Evolutionary conservation across 208 protist genomes (phyloP).

Genomic region (Wallacemonas collosoma): DNA sequence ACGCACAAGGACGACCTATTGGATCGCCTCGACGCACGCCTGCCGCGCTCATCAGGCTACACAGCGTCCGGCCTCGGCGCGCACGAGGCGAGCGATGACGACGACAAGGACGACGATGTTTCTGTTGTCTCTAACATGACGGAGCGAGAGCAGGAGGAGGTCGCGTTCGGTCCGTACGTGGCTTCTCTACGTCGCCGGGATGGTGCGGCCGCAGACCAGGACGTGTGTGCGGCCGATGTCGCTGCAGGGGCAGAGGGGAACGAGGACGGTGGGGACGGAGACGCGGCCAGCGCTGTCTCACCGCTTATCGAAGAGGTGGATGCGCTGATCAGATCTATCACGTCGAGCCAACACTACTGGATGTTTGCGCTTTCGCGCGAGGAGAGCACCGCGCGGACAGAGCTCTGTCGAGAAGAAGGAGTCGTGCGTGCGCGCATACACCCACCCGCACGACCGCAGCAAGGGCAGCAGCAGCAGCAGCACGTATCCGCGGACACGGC

Average conservation of each 20-base stretch:
- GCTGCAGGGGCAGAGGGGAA: not conserved
- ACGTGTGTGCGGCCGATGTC: not conserved
- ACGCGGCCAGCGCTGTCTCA: not conserved
- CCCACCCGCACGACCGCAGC: not conserved
- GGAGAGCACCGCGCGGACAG: not conserved
- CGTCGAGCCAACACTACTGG: not conserved
- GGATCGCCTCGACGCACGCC: not conserved
- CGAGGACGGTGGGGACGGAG: not conserved
- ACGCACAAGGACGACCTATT: constrained; percentile 8
- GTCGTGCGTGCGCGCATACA: not conserved
- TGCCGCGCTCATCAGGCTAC: constrained; percentile 2
- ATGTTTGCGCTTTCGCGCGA: not conserved
- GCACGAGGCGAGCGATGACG: constrained; percentile 19
- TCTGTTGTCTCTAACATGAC: not conserved
- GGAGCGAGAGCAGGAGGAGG: constrained; percentile 16
- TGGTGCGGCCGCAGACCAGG: not conserved
- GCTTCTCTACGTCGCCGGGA: not conserved
- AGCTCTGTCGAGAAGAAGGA: not conserved
- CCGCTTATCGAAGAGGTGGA: not conserved
- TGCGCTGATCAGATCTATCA: constrained; percentile 6
- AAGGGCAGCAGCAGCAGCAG: too few relatives aligned
- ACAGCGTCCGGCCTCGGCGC: not conserved
- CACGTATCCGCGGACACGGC: too few relatives aligned
- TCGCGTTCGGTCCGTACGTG: constrained; percentile 12
- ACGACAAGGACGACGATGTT: constrained; percentile 19